These are phyloP conservation scores for Populus trichocarpa DNA, from an alignment of 441 rosid genomes.

Conservation along the genomic window DNA sequence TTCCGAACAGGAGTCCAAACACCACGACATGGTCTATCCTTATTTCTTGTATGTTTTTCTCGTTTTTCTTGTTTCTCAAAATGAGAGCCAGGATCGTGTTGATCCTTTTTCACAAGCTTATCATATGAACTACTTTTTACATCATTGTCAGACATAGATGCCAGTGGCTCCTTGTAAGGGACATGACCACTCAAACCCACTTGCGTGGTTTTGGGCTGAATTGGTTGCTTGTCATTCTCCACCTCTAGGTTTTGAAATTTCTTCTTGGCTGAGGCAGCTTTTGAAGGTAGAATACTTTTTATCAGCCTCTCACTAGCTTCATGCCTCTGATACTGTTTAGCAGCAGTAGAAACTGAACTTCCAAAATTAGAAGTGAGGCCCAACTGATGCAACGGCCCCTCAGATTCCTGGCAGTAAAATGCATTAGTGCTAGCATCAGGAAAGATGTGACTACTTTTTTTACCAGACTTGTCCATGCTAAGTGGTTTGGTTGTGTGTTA, in stretches of 20 bases:
- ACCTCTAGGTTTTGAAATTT: conserved; percentile 28
- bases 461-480: background rate
- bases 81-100: background rate
- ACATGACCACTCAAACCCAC: background rate
- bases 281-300: conserved; percentile 42
- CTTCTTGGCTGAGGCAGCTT: conserved; percentile 39
- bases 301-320: conserved; percentile 51
- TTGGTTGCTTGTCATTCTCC: background rate
- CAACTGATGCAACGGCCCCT: conserved; percentile 28
- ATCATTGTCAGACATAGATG: background rate
- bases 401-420: conserved; percentile 30
- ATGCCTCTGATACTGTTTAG: conserved; percentile 36
- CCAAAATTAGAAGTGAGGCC: conserved; percentile 25
- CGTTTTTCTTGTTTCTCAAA: background rate
- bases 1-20: background rate
- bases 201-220: background rate
- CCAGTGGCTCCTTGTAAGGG: background rate
- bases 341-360: conserved; percentile 28
- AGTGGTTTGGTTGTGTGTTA: background rate
- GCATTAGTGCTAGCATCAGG: conserved; percentile 17
- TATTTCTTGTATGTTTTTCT: background rate
- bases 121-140: background rate
- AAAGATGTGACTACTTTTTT: background rate
- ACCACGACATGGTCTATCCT: background rate
- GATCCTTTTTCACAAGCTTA: background rate